Evolutionary conservation across 176 grass and related monocot genomes (phyloP), one percentile per base, ranked within the genome.

Genomic region (Zea luxurians): DNA sequence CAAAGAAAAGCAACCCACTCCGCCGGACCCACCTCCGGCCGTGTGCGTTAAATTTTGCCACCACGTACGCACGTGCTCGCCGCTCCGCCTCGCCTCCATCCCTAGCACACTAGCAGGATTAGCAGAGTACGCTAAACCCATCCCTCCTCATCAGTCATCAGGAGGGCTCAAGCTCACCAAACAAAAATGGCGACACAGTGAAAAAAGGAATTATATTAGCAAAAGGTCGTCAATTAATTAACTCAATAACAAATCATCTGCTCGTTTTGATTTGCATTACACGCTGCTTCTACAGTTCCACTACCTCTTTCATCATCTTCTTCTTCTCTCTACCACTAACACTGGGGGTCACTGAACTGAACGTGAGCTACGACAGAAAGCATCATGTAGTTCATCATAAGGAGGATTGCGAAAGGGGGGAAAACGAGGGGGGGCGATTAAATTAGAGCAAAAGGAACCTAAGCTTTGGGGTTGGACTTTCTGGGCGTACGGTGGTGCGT

Each of bases 401-500:
- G 62, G 15, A 37, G 38, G 83, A 68, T 68, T 74, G 77, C 38
- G 3, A 48, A 79, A 9, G 2, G 53, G 54, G 54, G 6, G 4
- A 17, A 16, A 16, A 1, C 0, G 62, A 13, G 8, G n/a, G 4
- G 1, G 2, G 10, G 67, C 42, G 40, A 68, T 73, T 68, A 66
- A 68, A 80, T 74, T 60, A 80, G 70, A 37, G 71, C 9, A 10
- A 83, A 83, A 72, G 82, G 64, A 72, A 55, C 49, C 73, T 71
- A 85, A 78, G 36, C 70, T 78, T 82, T 85, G 72, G 61, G 34
- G 40, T 72, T 82, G 84, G 78, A 85, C 87, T 85, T 78, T 76
- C 68, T 48, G 81, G 55, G 34, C 49, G 54, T 7, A 7, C 18
- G 37, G 68, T 45, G n/a, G 16, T n/a, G 43, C 8, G 42, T 10